These are phyloP conservation scores for Lachancea lanzarotensis DNA, from an alignment of 805 yeast species.

Conservation along the genomic window DNA sequence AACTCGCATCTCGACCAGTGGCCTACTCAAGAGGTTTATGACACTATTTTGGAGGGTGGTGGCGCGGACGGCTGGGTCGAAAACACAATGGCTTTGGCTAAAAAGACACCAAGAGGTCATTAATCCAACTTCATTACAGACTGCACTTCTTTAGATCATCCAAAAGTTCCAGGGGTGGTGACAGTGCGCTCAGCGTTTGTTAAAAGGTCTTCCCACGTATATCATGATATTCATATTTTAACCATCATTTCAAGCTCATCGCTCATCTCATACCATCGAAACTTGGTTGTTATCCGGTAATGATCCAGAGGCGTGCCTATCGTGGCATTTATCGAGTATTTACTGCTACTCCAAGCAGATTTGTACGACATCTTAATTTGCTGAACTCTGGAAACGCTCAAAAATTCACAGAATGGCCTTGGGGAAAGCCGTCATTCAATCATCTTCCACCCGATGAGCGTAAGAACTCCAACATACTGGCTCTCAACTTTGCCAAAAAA, in stretches of 20 bases:
- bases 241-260: neutral
- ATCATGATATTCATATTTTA: too few relatives aligned
- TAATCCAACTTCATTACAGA: conserved; percentile 28
- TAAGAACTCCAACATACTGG: neutral
- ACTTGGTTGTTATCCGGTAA: neutral
- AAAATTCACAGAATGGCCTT: conserved; percentile 10
- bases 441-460: conserved; percentile 16
- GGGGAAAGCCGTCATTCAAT: conserved; percentile 12
- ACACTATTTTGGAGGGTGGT: conserved; percentile 67
- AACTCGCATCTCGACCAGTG: conserved; percentile 29
- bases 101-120: conserved; percentile 67
- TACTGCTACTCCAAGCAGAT: neutral
- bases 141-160: too few relatives aligned
- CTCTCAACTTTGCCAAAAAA: conserved; percentile 7
- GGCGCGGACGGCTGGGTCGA: conserved; percentile 92
- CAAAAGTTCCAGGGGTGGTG: too few relatives aligned
- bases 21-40: conserved; percentile 41
- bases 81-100: conserved; percentile 64
- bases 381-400: neutral
- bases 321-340: neutral
- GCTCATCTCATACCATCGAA: neutral
- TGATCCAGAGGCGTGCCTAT: neutral
- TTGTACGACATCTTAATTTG: neutral
- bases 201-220: too few relatives aligned
- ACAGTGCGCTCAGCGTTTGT: too few relatives aligned